A percentile compares a stretch with the other conserved stretches of the same genome.
These are phyloP conservation scores for Fusarium longipes DNA, from an alignment of 2,329 filamentous ascomycete genomes.

Conservation along the genomic window DNA sequence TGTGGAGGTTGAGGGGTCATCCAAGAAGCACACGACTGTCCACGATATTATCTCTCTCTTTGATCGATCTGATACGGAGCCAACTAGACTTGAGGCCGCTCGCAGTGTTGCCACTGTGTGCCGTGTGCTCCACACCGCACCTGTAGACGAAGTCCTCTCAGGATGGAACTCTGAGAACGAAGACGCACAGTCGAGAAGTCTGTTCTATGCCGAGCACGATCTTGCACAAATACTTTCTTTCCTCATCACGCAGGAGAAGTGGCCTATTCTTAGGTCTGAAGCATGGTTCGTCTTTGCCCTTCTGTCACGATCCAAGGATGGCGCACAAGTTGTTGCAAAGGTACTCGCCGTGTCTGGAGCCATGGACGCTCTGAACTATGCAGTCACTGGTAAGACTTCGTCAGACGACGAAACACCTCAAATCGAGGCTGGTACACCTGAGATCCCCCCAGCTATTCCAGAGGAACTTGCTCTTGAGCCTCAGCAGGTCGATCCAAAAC, in stretches of 20 bases:
- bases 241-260: conserved; percentile 67
- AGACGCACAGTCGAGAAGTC: conserved; percentile 30
- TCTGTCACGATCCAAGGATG: conserved; percentile 64
- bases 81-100: conserved; percentile 69
- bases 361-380: conserved; percentile 57
- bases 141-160: conserved; percentile 47
- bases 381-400: conserved; percentile 59
- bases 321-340: conserved; percentile 58
- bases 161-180: conserved; percentile 48
- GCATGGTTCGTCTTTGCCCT: conserved; percentile 72
- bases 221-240: conserved; percentile 60
- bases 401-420: conserved; percentile 31
- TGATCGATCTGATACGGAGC: conserved; percentile 55
- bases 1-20: conserved; percentile 45
- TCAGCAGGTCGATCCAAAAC: conserved; percentile 59
- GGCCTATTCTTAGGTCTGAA: conserved; percentile 69
- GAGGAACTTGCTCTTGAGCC: conserved; percentile 57
- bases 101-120: conserved; percentile 65
- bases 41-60: conserved; percentile 55
- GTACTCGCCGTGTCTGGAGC: conserved; percentile 58
- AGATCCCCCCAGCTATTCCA: conserved; percentile 39
- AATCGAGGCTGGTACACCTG: conserved; percentile 27
- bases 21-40: conserved; percentile 49
- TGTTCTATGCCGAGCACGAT: conserved; percentile 61
- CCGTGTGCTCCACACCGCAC: conserved; percentile 63